Base-by-base conservation (phyloP, 495 filamentous ascomycete species). In the Penicillium malachiteum region DNA sequence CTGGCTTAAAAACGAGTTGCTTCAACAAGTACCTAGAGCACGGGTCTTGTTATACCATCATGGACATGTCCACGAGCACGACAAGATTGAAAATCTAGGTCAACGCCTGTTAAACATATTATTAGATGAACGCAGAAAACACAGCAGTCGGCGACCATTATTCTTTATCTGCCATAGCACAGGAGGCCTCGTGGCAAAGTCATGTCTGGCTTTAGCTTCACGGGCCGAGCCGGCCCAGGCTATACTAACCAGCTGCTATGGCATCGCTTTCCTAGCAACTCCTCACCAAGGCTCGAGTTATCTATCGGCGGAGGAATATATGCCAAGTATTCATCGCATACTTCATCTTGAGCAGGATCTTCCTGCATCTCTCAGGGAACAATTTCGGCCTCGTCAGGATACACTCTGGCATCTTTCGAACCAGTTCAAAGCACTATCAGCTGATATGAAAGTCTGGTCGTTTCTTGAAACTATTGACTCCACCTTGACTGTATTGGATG, bases 111-210 rank as follows among this genome's bases (percentile, higher is more conserved):
- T 85, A 7, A 71, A 79, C 8, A 69, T 75, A 30, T 55, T 84
- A 1, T 60, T 64, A 1, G 62, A 70, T 46, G 72, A 75, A 47
- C 62, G 79, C 60, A 52, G 56, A 63, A 16, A 58, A 42, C 53
- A 54, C 33, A 66, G 57, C 16, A 48, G 53, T 13, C 61, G 62
- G 16, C 71, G 84, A 1, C 84, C 83, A 1, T 63, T 88, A 1
- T 81, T 87, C 57, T 85, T 87, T 59, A 74, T 88, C 17, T 86
- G 78, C 32, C 85, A 87, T 47, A 86, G 84, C 57, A 84, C 86
- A 7, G 84, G 85, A 6, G 85, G 84, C 3, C 66, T 86, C 46
- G 81, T 86, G 2, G 81, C 73, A 5, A 87, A 86, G 65, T 61
- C 69, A 17, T 81, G 81, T n/a, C 61, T 86, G n/a, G 70, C 79